Percentiles rank a stretch among this genome's conserved stretches.
These are phyloP conservation scores for Cerioporus squamosus DNA, from an alignment of 1,284 basidiomycete genomes.

Conservation along the genomic window DNA sequence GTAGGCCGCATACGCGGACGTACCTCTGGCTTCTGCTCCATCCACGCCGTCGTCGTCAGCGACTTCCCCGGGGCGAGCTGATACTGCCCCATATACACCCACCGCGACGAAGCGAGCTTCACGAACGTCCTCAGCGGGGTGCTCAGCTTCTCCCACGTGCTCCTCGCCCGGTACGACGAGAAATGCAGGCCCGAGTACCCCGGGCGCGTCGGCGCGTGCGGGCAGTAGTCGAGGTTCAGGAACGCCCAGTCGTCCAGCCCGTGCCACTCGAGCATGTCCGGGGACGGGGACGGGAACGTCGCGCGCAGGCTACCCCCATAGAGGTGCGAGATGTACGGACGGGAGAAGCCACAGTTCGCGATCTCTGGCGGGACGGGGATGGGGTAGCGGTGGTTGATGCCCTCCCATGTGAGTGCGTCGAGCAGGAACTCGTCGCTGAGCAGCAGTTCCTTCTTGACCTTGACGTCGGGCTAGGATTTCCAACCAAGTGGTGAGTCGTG, in stretches of 20 bases:
- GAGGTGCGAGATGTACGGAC: slow-evolving; percentile 35
- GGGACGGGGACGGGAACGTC: slow-evolving; percentile 28
- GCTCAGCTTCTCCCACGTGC: background rate
- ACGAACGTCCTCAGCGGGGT: slow-evolving; percentile 3
- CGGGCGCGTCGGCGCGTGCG: slow-evolving; percentile 11
- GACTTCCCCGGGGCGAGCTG: background rate
- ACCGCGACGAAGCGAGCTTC: background rate
- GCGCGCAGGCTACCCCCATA: slow-evolving; percentile 39
- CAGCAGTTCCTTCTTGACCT: slow-evolving; percentile 13
- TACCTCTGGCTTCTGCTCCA: background rate
- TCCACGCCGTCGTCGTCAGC: background rate
- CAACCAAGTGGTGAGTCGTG: background rate
- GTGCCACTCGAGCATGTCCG: slow-evolving; percentile 6
- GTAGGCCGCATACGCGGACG: background rate
- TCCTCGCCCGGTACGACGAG: background rate
- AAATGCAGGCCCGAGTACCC: slow-evolving; percentile 9
- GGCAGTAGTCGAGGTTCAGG: slow-evolving; percentile 6
- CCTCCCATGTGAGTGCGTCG: slow-evolving; percentile 7
- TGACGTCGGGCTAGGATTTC: slow-evolving; percentile 7
- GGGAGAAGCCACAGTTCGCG: slow-evolving; percentile 20
- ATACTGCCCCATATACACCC: slow-evolving; percentile 14
- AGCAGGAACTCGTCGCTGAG: slow-evolving; percentile 15
- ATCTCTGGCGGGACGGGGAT: slow-evolving; percentile 12
- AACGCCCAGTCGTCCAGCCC: slow-evolving; percentile 11
- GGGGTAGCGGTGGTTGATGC: slow-evolving; percentile 11